A percentile compares a stretch with the other conserved stretches of the same genome.
Evolutionary conservation across 2,329 filamentous ascomycete species (phyloP).

Genomic region (Neopestalotiopsis clavispora): DNA sequence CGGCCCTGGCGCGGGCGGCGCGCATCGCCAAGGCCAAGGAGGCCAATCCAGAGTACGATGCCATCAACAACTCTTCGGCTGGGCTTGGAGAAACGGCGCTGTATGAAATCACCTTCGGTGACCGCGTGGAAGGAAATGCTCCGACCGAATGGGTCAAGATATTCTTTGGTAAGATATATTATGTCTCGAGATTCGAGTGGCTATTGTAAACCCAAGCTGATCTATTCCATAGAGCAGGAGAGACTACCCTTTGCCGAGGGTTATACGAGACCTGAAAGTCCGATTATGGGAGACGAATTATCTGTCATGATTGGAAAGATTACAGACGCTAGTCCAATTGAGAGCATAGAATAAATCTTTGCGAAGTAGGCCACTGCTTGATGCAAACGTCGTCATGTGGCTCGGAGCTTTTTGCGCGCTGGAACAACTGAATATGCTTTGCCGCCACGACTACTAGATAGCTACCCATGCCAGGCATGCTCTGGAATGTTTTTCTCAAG

Average conservation of each 20-base stretch:
- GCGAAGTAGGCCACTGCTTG: not conserved
- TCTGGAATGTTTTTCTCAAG: not conserved
- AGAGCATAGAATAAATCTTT: not conserved
- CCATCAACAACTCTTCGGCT: conserved; percentile 2
- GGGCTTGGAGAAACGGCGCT: not conserved
- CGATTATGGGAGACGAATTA: not conserved
- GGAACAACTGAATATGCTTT: too few species aligned
- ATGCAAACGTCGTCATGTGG: not conserved
- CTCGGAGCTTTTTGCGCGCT: too few species aligned
- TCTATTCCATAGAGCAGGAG: not conserved
- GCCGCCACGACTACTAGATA: too few species aligned
- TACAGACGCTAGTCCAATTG: not conserved
- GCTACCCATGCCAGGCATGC: too few species aligned
- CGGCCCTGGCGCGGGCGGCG: conserved; percentile 22
- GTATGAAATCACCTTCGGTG: not conserved
- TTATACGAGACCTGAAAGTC: not conserved
- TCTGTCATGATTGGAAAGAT: not conserved
- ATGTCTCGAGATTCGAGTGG: too few species aligned
- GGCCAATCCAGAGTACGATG: conserved; percentile 23
- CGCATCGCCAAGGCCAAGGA: conserved; percentile 25
- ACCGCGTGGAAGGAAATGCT: not conserved
- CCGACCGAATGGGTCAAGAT: not conserved
- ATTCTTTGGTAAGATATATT: conserved; percentile 1
- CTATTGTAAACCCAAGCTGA: not conserved
- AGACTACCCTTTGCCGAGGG: conserved; percentile 4